Evolutionary conservation across 345 rosid genomes (phyloP).

Genomic region (Murraya koenigii): DNA sequence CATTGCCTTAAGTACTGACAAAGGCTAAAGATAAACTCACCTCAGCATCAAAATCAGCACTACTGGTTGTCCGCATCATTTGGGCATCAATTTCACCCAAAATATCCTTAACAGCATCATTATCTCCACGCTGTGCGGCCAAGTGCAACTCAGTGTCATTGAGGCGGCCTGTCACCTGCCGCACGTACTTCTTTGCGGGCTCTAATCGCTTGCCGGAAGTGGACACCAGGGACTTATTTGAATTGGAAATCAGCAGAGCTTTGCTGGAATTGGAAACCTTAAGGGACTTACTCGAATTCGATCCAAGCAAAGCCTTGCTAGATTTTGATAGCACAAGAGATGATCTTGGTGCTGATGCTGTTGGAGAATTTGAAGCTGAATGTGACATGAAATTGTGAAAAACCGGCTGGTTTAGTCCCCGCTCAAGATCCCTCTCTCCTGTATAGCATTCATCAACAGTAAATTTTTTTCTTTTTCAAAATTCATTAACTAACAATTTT

Average conservation of each 20-base stretch:
- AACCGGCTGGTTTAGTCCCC: constrained; percentile 21
- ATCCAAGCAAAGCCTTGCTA: constrained; percentile 38
- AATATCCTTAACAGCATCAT: constrained; percentile 58
- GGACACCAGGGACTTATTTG: constrained; percentile 57
- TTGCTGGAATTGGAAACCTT: constrained; percentile 51
- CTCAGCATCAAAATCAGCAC: constrained; percentile 80
- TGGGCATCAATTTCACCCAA: constrained; percentile 74
- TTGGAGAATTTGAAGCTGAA: constrained; percentile 28
- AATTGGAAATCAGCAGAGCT: constrained; percentile 54
- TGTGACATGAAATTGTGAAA: constrained; percentile 10
- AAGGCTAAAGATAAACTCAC: constrained; percentile 15
- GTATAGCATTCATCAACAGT: constrained; percentile 19
- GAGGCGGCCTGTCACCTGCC: constrained; percentile 93
- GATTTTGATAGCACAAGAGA: constrained; percentile 43
- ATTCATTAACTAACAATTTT: neutral
- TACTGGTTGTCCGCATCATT: constrained; percentile 55
- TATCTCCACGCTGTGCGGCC: constrained; percentile 84
- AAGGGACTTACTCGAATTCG: constrained; percentile 45
- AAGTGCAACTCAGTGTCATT: constrained; percentile 94
- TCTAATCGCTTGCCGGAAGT: constrained; percentile 78
- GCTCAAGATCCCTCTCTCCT: constrained; percentile 37
- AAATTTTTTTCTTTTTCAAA: neutral
- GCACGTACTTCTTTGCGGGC: constrained; percentile 77
- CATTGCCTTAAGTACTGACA: neutral
- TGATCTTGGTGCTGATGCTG: constrained; percentile 39